Evolutionary conservation across 1,284 basidiomycete genomes (phyloP), one percentile per base, ranked within the genome.

Genomic region (Trichosporon sp.): DNA sequence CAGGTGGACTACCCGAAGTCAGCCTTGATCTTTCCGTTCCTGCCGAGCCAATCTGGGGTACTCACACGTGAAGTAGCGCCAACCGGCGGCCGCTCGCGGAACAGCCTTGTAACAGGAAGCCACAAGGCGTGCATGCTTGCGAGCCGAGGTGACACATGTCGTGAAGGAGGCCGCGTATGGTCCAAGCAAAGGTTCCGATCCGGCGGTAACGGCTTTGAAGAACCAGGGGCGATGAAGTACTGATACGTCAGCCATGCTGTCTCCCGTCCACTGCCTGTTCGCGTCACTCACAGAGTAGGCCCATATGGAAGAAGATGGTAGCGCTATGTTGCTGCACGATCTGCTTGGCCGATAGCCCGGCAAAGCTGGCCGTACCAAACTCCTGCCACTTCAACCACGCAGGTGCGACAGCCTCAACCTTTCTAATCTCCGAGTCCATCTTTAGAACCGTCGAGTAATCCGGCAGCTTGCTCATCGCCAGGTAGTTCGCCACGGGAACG

Each of bases 31-130:
- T 44, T 44, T 9, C 19, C 16, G 2, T 16, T 27, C 49, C 49
- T 29, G 49, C 49, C 27, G 16, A 27, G 25, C 16, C 14, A 31
- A 10, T 52, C 25, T 37, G 25, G 31, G 29, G 10, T 6, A 46
- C 66, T 68, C 40, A 68, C 66, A 68, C 37, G 66, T 61, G 60
- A 66, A 71, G 62, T 69, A 70, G 67, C 70, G 70, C 70, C 70
- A 71, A 4, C 61, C 64, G 23, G 65, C 60, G 2, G 65, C 70
- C 1, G 67, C 70, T 10, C 49, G 56, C 52, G 6, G 69, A 61
- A 11, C 59, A 57, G 29, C 58, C 40, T 21, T 56, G 54, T 1
- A 71, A 49, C 21, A 71, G 25, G 67, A 69, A 0, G 61, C 57
- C 31, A 70, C 66, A 4, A 71, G 58, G 2, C 62, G 65, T 10